Evolutionary conservation across 139 green algal species (phyloP), one percentile per base, ranked within the genome.

Genomic region (Volvox reticuliferus): DNA sequence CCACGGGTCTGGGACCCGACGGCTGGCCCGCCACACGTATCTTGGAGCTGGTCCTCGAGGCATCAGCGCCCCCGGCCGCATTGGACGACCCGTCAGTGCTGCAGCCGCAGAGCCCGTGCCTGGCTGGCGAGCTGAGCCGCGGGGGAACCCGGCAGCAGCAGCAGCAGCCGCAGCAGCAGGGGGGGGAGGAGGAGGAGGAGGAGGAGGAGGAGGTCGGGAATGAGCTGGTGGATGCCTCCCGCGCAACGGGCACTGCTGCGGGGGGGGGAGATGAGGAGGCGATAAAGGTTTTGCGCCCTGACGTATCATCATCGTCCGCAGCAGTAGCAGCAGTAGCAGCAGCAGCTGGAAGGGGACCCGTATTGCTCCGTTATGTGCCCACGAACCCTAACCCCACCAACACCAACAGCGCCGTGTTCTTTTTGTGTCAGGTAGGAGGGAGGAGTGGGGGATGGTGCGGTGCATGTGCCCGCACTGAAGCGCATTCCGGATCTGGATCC

Each of bases 371-470:
- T 0, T 93, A 92, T 33, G 18, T 89, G 33, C 92, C 92, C n/a
- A 28, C 68, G 73, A 96, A 96, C 91, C 94, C 92, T 28, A 95
- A 96, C 87, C 89, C 94, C 28, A 69, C 82, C 73, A 96, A 96
- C 94, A 87, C 75, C 83, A 95, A 96, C 91, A 84, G 61, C 63
- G 94, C 94, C 0, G 30, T 93, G 1, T 94, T 92, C 91, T 93
- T 92, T 81, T 32, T 89, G 18, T 83, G 89, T n/a, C 92, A 94
- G 90, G 92, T 93, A 67, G 24, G 55, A 33, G 2, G 65, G 16
- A 12, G 79, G 21, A 33, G 30, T 2, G 33, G 32, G 67, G 12
- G 44, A 19, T 3, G 79, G 2, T 35, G 79, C 0, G n/a, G 28
- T 22, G 76, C 1, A 2, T 3, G 76, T 61, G 35, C n/a, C n/a